Base-by-base conservation (phyloP, 106 monocot species). In the Dendrobium chrysotoxum region DNA sequence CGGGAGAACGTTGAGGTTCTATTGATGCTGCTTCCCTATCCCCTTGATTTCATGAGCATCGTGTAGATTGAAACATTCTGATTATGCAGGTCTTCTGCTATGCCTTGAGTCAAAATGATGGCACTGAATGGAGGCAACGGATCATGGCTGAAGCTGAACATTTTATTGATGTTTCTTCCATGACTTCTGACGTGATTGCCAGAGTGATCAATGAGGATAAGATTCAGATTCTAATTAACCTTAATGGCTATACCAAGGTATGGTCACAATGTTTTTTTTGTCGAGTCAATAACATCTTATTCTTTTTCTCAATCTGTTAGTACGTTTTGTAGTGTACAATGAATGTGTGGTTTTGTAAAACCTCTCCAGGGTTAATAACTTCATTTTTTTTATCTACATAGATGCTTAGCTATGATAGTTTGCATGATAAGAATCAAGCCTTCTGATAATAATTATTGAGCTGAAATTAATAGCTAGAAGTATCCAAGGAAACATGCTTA, bases 221-320 rank as follows among this genome's bases (percentile, higher is more conserved):
- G 76, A 98, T 98, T 78, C 98, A 98, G 31, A 93, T 98, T 64
- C 84, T 98, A n/a, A 72, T 98, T 35, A 98, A 98, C 79, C 98
- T 98, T 70, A 98, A 98, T 86, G 98, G 98, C 26, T 98, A 98
- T 72, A 98, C 98, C 2, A 98, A 98, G 98, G 98, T 98, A 81
- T 73, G 4, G 17, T 3, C 13, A 70, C 15, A 31, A 13, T 35
- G 35, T 35, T 31, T 35, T 70, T 70, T 28, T 2, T 70, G 30
- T 70, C 25, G 28, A 65, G 5, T 65, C 64, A 25, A 65, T 26
- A 25, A 23, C 5, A 7, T 1, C 2, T 50, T 65, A 26, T 6
- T 13, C 64, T 65, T 26, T 11, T 25, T 65, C 7, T 65, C 26
- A 26, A 35, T 65, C 11, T 26, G 26, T 23, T 65, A 11, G 25